Evolutionary conservation across 768 basidiomycete species (phyloP).

Genomic region (Boletellus ananas): DNA sequence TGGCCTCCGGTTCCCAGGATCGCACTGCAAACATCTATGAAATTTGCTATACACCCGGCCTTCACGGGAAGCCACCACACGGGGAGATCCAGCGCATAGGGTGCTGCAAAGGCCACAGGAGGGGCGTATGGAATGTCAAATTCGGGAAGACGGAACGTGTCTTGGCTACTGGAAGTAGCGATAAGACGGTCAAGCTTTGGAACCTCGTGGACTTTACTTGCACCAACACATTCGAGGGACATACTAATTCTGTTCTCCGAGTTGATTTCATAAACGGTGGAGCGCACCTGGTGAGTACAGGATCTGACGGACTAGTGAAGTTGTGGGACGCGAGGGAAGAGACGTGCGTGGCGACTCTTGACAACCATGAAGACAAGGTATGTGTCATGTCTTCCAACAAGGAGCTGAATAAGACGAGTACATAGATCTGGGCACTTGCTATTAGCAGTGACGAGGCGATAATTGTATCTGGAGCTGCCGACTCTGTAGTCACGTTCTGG

Average conservation of each 20-base stretch:
- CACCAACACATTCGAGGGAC: conserved; percentile 95
- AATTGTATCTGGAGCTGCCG: conserved; percentile 92
- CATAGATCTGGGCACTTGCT: conserved; percentile 93
- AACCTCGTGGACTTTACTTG: conserved; percentile 91
- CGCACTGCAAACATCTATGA: conserved; percentile 88
- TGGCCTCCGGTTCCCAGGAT: conserved; percentile 96
- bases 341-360: conserved; percentile 82
- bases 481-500: conserved; percentile 96
- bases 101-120: conserved; percentile 92
- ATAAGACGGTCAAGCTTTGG: conserved; percentile 94
- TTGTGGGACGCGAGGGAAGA: conserved; percentile 91
- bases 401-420: neutral
- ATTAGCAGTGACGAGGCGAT: conserved; percentile 76
- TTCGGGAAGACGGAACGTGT: conserved; percentile 82
- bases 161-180: conserved; percentile 91
- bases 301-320: conserved; percentile 94
- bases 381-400: conserved; percentile 16
- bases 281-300: conserved; percentile 83
- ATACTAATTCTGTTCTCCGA: conserved; percentile 92
- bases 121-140: conserved; percentile 92
- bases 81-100: conserved; percentile 78
- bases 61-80: conserved; percentile 41
- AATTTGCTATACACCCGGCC: conserved; percentile 52
- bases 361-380: conserved; percentile 98
- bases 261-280: conserved; percentile 87